Percentiles rank a stretch among this genome's conserved stretches.
Conservation (phyloP, 768 basidiomycete species). For the Mycena latifolia region DNA sequence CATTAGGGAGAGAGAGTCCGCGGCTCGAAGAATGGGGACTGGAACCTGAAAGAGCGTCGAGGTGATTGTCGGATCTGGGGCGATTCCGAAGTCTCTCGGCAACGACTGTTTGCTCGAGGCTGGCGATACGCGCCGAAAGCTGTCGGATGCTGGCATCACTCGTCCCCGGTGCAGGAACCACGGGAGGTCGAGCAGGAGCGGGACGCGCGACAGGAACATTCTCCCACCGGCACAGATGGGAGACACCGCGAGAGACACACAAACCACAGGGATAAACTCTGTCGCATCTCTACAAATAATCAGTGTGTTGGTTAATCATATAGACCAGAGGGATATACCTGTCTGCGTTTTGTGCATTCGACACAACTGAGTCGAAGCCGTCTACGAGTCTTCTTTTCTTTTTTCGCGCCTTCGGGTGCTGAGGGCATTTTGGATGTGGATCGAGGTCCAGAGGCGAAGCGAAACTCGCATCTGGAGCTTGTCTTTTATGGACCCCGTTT, state of each 20-base stretch:
- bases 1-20: conserved; percentile 31
- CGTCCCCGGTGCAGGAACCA: conserved; percentile 33
- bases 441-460: conserved; percentile 13
- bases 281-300: conserved; percentile 61
- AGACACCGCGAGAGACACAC: conserved; percentile 53
- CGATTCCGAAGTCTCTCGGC: conserved; percentile 28
- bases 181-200: conserved; percentile 54
- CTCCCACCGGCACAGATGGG: conserved; percentile 62
- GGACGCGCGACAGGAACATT: conserved; percentile 57
- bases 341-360: conserved; percentile 68
- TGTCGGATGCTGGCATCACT: conserved; percentile 34
- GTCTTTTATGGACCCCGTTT: conserved; percentile 32
- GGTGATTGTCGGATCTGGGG: conserved; percentile 17
- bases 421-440: conserved; percentile 22
- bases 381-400: conserved; percentile 64
- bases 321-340: conserved; percentile 47
- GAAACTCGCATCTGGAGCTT: conserved; percentile 18
- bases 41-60: conserved; percentile 37
- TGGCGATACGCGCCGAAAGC: conserved; percentile 44
- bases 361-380: conserved; percentile 66
- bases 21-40: conserved; percentile 36
- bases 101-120: conserved; percentile 44
- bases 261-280: conserved; percentile 57
- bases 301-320: conserved; percentile 6
- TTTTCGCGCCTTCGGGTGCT: conserved; percentile 35